Base-by-base conservation (phyloP, 164 flowering plant genomes). In the Aristolochia contorta region DNA sequence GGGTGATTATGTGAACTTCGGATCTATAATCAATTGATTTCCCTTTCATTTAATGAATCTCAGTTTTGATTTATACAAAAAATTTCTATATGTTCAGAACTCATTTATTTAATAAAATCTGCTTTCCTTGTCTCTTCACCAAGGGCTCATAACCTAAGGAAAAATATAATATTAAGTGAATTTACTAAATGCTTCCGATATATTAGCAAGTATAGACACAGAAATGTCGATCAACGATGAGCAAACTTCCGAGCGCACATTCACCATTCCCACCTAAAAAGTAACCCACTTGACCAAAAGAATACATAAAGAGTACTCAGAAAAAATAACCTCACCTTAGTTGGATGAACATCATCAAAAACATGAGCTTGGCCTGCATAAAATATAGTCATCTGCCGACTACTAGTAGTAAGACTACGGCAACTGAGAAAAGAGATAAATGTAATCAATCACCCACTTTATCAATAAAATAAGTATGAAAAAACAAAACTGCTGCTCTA, bases 301-400 rank as follows among this genome's bases (percentile, higher is more conserved):
- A 37, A 4, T 3, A 37, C 9, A 37, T 37, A 37, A 58, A 58
- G 18, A 25, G 41, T 33, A 53, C 24, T 20, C 13, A 49, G 32
- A 23, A 20, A 16, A 21, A n/a, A 43, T 12, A 54, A 23, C 33
- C 58, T 53, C 14, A 92, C 96, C 96, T 92, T 92, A 74, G 75
- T 80, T 50, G 89, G 90, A 67, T 87, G 96, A 59, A 92, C 98
- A 68, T 89, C 92, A 74, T 92, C 96, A 64, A 92, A 92, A 53
- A 89, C 98, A 77, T 89, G 95, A 32, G 96, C 96, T 76, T 87
- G 96, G 61, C 98, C 98, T 14, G 84, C 87, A 70, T 87, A 89
- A 66, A 92, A 89, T 69, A 92, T 87, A 59, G 98, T 92, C 98
- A 92, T 92, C 65, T 92, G 96, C 55, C 79, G 72, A 63, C 81